Conservation (phyloP, 768 basidiomycete species). For the Omphalotus guepiniiformis region DNA sequence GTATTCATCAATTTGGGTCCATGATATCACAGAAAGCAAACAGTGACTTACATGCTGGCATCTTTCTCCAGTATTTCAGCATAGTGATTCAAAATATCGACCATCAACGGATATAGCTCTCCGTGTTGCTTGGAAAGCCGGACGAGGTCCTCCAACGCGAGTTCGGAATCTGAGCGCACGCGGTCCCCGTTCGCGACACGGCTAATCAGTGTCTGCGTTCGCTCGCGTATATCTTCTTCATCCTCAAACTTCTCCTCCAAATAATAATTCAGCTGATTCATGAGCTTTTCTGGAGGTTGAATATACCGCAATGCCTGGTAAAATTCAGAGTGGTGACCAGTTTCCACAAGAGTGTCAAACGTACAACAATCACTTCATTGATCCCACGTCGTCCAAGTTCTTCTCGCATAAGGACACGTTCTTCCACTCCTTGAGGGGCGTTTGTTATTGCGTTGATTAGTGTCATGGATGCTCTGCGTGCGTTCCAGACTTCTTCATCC, state of each 20-base stretch:
- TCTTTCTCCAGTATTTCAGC: conserved; percentile 53
- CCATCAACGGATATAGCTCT: conserved; percentile 57
- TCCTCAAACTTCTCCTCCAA: conserved; percentile 89
- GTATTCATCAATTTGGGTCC: conserved; percentile 5
- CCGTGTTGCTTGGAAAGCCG: conserved; percentile 55
- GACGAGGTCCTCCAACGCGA: conserved; percentile 57
- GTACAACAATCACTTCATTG: conserved; percentile 79
- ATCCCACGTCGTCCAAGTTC: conserved; percentile 80
- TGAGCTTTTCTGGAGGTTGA: conserved; percentile 69
- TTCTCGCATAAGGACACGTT: conserved; percentile 73
- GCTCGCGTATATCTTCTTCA: conserved; percentile 77
- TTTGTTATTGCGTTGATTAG: conserved; percentile 78
- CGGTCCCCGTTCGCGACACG: conserved; percentile 23
- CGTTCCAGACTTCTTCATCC: conserved; percentile 78
- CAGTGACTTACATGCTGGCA: conserved; percentile 50
- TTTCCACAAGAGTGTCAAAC: conserved; percentile 23
- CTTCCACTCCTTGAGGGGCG: conserved; percentile 72
- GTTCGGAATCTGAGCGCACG: conserved; percentile 45
- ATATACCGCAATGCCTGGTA: conserved; percentile 70
- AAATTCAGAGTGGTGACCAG: conserved; percentile 2
- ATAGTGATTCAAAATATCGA: conserved; percentile 57
- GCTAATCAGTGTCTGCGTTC: conserved; percentile 35
- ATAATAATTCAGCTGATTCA: conserved; percentile 79
- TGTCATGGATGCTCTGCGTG: conserved; percentile 68
- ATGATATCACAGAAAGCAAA: background rate